Base-by-base conservation (phyloP, 257 asterid species). In the Henckelia pumila region DNA sequence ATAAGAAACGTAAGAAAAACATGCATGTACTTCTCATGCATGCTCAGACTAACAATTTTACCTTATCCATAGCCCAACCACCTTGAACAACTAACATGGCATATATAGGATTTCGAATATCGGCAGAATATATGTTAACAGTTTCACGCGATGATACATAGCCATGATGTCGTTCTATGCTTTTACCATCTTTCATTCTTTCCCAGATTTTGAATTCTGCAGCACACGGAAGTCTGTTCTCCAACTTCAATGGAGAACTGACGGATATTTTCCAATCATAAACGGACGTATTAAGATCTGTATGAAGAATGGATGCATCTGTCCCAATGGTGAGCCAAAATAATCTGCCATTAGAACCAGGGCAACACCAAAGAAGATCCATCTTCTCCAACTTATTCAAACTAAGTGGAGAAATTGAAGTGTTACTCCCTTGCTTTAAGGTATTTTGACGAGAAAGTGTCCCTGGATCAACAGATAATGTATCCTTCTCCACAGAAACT, bases 21-120 rank as follows among this genome's bases (percentile, higher is more conserved):
- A n/a, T n/a, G n/a, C n/a, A n/a, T n/a, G n/a, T n/a, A n/a, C n/a
- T n/a, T n/a, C n/a, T n/a, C n/a, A n/a, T n/a, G 58, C 73, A 71
- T 35, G 62, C 59, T 63, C 53, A 50, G 69, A 75, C 52, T 20
- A 59, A 65, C 64, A 50, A 62, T 5, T n/a, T 62, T 78, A 94
- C 99, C 97, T 91, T 94, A 81, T 94, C 99, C 87, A 88, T 71
- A 68, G 75, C 85, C 99, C 99, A 94, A 71, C 97, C 96, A 79
- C 96, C 96, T 72, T 87, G 93, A 75, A 87, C 82, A 77, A 70
- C 77, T 75, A 91, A 61, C 80, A 74, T 71, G 23, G 88, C 80
- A 73, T 77, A 91, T 79, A 94, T 82, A 13, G 94, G 97, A 83
- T 91, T 94, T 56, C 94, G 84, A 68, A 88, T 73, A 75, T 91